Evolutionary conservation across 1,139 yeast genomes (phyloP).

Genomic region (Lodderomyces oxycetoniae): DNA sequence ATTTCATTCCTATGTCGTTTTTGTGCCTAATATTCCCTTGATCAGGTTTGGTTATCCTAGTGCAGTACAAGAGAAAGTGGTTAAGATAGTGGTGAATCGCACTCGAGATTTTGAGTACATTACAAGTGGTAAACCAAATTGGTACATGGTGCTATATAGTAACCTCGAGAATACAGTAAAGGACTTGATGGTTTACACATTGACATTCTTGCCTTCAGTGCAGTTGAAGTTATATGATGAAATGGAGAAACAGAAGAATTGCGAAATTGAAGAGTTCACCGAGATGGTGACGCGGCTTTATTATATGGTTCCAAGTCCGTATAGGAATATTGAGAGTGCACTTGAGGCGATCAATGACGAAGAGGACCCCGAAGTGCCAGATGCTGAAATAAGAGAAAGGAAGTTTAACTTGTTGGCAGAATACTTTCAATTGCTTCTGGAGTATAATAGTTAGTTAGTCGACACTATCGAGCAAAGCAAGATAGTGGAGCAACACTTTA

Average conservation of each 20-base stretch:
- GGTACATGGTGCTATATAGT: slow-evolving; percentile 11
- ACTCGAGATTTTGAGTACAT: slow-evolving; percentile 25
- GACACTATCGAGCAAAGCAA: too few relatives aligned
- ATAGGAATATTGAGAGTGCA: slow-evolving; percentile 7
- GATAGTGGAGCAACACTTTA: too few relatives aligned
- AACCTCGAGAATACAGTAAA: slow-evolving; percentile 17
- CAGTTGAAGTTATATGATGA: slow-evolving; percentile 15
- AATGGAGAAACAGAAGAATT: slow-evolving; percentile 17
- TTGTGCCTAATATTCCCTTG: neutral
- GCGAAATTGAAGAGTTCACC: slow-evolving; percentile 19
- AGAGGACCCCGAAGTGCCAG: slow-evolving; percentile 4
- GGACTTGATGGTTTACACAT: slow-evolving; percentile 18
- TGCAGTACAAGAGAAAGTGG: slow-evolving; percentile 14
- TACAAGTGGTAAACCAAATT: slow-evolving; percentile 8
- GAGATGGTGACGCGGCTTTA: slow-evolving; percentile 6
- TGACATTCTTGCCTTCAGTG: slow-evolving; percentile 22
- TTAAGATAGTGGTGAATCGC: slow-evolving; percentile 18
- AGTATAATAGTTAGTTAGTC: neutral
- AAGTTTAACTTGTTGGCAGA: slow-evolving; percentile 13
- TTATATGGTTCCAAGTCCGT: slow-evolving; percentile 6
- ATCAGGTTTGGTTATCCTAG: slow-evolving; percentile 7
- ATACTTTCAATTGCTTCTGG: slow-evolving; percentile 8
- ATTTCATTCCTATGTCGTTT: slow-evolving; percentile 11
- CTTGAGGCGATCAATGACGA: slow-evolving; percentile 7
- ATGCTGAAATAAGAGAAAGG: slow-evolving; percentile 9